Evolutionary conservation across 2,329 filamentous ascomycete species (phyloP).

Genomic region (Cordyceps pruinosa): DNA sequence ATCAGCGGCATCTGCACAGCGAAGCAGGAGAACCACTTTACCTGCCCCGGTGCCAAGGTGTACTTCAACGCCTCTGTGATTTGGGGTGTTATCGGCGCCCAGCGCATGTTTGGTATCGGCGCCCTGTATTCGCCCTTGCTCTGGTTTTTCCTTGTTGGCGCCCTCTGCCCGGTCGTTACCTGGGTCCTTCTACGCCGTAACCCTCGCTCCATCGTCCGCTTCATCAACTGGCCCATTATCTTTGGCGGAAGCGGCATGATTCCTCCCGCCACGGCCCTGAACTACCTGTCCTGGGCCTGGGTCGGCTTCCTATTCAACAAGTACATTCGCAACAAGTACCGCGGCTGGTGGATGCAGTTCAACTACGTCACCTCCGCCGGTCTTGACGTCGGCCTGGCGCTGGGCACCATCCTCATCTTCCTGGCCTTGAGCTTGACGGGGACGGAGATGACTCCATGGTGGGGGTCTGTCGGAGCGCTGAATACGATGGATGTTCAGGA

Average conservation of each 20-base stretch:
- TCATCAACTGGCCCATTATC: conserved; percentile 43
- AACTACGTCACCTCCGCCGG: conserved; percentile 52
- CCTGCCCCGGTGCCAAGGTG: conserved; percentile 46
- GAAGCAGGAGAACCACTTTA: conserved; percentile 40
- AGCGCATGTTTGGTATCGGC: conserved; percentile 19
- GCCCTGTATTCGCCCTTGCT: conserved; percentile 37
- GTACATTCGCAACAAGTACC: conserved; percentile 38
- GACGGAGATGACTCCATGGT: conserved; percentile 39
- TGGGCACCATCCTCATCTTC: conserved; percentile 44
- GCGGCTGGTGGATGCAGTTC: conserved; percentile 48
- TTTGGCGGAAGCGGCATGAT: conserved; percentile 40
- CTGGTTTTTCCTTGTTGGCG: conserved; percentile 46
- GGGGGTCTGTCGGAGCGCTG: conserved; percentile 33
- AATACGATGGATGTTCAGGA: conserved; percentile 24
- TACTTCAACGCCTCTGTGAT: conserved; percentile 51
- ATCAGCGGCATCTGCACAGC: conserved; percentile 43
- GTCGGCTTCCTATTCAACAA: conserved; percentile 47
- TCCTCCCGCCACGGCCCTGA: conserved; percentile 46
- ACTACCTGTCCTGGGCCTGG: conserved; percentile 45
- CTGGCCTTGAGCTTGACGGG: conserved; percentile 37
- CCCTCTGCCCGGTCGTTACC: conserved; percentile 36
- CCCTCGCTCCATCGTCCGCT: conserved; percentile 36
- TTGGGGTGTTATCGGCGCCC: conserved; percentile 46
- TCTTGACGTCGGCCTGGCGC: conserved; percentile 46
- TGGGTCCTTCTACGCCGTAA: conserved; percentile 38